Conservation (phyloP, 805 yeast genomes). For the Crinitomyces ghanaensis region DNA sequence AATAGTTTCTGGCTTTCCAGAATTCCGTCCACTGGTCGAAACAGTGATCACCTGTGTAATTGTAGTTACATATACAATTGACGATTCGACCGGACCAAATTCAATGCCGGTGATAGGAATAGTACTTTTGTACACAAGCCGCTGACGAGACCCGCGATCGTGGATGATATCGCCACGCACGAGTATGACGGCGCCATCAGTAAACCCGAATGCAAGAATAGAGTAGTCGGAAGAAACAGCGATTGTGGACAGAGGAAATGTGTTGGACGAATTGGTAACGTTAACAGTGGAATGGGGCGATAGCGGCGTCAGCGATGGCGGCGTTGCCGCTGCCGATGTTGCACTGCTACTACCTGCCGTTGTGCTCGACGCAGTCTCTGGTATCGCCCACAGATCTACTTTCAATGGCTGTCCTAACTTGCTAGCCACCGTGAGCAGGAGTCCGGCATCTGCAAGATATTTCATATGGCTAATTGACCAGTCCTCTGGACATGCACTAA, state of each 20-base stretch:
- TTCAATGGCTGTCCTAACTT: constrained; percentile 57
- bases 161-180: constrained; percentile 79
- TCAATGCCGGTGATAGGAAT: constrained; percentile 77
- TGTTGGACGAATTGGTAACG: constrained; percentile 63
- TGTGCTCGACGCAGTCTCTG: constrained; percentile 26
- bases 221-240: constrained; percentile 43
- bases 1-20: constrained; percentile 44
- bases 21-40: constrained; percentile 67
- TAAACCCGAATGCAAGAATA: constrained; percentile 64
- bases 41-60: constrained; percentile 61
- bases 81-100: constrained; percentile 27
- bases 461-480: constrained; percentile 50
- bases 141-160: constrained; percentile 84
- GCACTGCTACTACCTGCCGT: too few species aligned
- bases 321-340: too few species aligned
- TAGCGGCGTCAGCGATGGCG: constrained; percentile 38
- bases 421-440: constrained; percentile 60
- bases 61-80: constrained; percentile 56
- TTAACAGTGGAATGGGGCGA: constrained; percentile 50
- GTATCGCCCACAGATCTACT: constrained; percentile 64
- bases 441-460: constrained; percentile 36
- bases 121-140: constrained; percentile 58
- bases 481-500: constrained; percentile 53
- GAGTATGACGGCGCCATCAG: constrained; percentile 72
- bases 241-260: constrained; percentile 66